Evolutionary conservation across 148 eudicot genomes (phyloP).

Genomic region (Persicaria maculosa): DNA sequence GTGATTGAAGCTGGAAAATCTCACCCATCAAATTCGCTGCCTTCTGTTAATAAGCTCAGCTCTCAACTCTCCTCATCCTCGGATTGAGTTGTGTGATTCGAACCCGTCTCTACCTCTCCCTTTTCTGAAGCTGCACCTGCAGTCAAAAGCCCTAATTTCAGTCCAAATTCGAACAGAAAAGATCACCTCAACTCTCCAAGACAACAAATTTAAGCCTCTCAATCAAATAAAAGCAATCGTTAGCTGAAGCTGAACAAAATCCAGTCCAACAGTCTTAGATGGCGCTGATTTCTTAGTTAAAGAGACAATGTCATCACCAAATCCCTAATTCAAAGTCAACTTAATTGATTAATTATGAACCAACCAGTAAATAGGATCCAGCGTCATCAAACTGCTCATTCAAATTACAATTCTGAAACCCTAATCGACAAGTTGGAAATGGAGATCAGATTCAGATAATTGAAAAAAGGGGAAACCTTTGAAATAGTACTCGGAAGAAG

Average conservation of each 20-base stretch:
- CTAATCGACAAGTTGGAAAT: not conserved
- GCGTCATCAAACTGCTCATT: not conserved
- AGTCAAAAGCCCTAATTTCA: not conserved
- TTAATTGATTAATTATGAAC: too few relatives aligned
- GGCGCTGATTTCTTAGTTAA: not conserved
- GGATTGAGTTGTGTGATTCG: constrained; percentile 19
- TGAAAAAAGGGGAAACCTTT: constrained; percentile 20
- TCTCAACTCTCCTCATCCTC: constrained; percentile 38
- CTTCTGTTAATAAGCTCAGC: not conserved
- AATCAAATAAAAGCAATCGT: not conserved
- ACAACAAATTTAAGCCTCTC: not conserved
- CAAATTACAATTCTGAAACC: not conserved
- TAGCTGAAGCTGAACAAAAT: not conserved
- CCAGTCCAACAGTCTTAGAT: not conserved
- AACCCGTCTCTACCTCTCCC: constrained; percentile 25
- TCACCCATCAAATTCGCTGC: not conserved
- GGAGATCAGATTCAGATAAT: not conserved
- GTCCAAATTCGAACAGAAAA: not conserved
- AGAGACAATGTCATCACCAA: too few relatives aligned
- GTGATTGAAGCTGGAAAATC: not conserved
- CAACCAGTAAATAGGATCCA: too few relatives aligned
- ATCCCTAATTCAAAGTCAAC: not conserved
- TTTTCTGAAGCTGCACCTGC: constrained; percentile 34
- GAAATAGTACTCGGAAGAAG: constrained; percentile 45
- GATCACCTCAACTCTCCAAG: not conserved